Base-by-base conservation (phyloP, 306 rosid species). In the Malus sylvestris region DNA sequence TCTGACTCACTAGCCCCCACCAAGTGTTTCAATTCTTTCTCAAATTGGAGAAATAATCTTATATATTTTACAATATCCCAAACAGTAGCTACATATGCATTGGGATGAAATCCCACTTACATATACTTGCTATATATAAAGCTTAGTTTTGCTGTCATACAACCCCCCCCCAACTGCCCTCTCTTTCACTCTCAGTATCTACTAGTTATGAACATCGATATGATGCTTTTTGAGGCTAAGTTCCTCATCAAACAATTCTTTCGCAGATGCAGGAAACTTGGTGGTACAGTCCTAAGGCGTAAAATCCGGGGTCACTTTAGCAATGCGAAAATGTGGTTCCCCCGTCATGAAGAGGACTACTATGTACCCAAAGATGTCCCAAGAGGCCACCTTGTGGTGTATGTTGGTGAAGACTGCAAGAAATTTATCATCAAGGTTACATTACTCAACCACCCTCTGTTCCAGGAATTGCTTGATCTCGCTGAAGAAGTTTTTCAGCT, bases 401-500 rank as follows among this genome's bases (percentile, higher is more conserved):
- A 92, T 72, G 92, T 90, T 29, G 96, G 92, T 29, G 92, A 90
- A 69, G 85, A 86, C 22, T 77, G 84, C 78, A 88, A 78, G 88
- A 90, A 93, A 85, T 88, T 71, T 88, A 92, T 92, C 5, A 78
- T 87, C 67, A 85, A 84, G 73, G 79, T 87, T 14, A 69, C 75
- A 42, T 66, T 75, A 52, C 80, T 90, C 71, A 75, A 67, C 23
- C 89, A 92, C 81, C 97, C 93, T 70, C 57, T 83, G 45, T 88
- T 92, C 75, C 78, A 22, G 68, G 83, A 79, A 5, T 62, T 92
- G 81, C 82, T 90, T 76, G 86, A 86, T 78, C 86, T 80, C 68
- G 90, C 93, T 8, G 96, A 90, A 70, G 89, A 90, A 49, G 85
- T 81, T 73, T 84, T 88, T 81, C 91, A 86, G 77, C 88, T 90